Evolutionary conservation across 75 land plant species (phyloP), one percentile per base, ranked within the genome.

Genomic region (Cunninghamia lanceolata): DNA sequence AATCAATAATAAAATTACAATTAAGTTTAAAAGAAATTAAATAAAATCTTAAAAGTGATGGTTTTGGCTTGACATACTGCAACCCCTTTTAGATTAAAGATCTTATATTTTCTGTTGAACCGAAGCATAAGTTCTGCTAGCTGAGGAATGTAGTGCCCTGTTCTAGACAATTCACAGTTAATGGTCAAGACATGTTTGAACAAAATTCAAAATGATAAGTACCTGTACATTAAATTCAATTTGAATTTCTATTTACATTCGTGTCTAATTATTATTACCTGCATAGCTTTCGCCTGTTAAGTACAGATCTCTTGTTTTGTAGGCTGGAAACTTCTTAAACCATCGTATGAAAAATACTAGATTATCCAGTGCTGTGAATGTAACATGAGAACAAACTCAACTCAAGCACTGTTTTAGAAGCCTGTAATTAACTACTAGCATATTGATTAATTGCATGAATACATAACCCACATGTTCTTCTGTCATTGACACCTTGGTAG

Each of bases 61-160:
- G 46, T 3, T 43, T 43, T 43, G 3, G 19, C 8, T 79, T 39
- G 25, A 89, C 91, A 50, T 86, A 91, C 92, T 28, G 88, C 86
- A 25, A 91, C 52, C 28, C 92, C 92, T 86, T 90, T 88, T 2
- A 91, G 84, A 85, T 91, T 91, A 85, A 91, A 87, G 30, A 85
- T 63, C 38, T 43, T 79, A 7, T 84, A 82, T 32, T 66, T 76
- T 35, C 83, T 66, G 78, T 91, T 90, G 32, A 30, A 71, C 28
- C 85, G 82, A 40, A 89, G 45, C 74, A 91, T 52, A 16, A 85
- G 85, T 21, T 85, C 83, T 56, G 89, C 89, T 17, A 88, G 35
- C 88, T 88, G 89, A 17, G 89, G 89, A 42, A 88, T 82, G 34
- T 87, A 88, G 73, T 88, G 89, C 21, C 89, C 89, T 88, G 88